These are phyloP conservation scores for Cylindrodendrum hubeiense DNA, from an alignment of 2,329 filamentous ascomycete genomes.

Conservation along the genomic window DNA sequence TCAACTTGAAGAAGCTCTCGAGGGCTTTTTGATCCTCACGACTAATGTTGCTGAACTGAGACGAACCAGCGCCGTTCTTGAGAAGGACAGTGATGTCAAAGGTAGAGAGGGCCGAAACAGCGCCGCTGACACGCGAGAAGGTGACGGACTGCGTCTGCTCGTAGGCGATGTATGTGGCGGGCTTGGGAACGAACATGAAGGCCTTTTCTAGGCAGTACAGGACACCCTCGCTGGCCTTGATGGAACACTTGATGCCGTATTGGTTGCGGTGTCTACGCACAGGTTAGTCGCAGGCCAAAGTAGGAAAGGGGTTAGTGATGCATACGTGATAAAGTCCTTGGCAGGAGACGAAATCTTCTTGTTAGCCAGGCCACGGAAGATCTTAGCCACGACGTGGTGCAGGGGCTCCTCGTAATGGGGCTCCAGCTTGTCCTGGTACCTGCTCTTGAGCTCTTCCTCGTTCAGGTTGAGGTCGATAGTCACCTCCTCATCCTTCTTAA, in stretches of 20 bases:
- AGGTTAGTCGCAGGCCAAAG: constrained; percentile 45
- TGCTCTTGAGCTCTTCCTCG: constrained; percentile 83
- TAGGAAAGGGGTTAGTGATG: constrained; percentile 23
- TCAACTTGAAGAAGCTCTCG: constrained; percentile 98
- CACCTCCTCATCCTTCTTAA: constrained; percentile 97
- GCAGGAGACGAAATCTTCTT: constrained; percentile 96
- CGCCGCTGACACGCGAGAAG: constrained; percentile 95
- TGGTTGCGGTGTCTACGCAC: constrained; percentile 82
- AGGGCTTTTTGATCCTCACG: constrained; percentile 96
- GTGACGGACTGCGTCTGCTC: constrained; percentile 93
- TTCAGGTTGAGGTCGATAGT: constrained; percentile 97
- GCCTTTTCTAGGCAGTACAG: constrained; percentile 98
- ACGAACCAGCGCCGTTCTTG: constrained; percentile 88
- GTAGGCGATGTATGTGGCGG: constrained; percentile 95
- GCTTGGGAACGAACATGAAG: constrained; percentile 99
- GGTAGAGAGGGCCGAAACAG: constrained; percentile 91
- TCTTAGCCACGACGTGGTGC: constrained; percentile 92
- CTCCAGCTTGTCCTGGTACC: constrained; percentile 91
- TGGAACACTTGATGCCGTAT: constrained; percentile 98
- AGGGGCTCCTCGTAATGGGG: constrained; percentile 94
- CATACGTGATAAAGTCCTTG: constrained; percentile 87
- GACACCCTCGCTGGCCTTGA: constrained; percentile 98
- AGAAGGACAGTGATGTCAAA: constrained; percentile 96
- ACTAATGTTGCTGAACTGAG: constrained; percentile 99
- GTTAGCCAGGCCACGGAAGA: constrained; percentile 93